A percentile compares a stretch with the other conserved stretches of the same genome.
Evolutionary conservation across 768 basidiomycete species (phyloP).

Genomic region (Rhodotorula diobovata): DNA sequence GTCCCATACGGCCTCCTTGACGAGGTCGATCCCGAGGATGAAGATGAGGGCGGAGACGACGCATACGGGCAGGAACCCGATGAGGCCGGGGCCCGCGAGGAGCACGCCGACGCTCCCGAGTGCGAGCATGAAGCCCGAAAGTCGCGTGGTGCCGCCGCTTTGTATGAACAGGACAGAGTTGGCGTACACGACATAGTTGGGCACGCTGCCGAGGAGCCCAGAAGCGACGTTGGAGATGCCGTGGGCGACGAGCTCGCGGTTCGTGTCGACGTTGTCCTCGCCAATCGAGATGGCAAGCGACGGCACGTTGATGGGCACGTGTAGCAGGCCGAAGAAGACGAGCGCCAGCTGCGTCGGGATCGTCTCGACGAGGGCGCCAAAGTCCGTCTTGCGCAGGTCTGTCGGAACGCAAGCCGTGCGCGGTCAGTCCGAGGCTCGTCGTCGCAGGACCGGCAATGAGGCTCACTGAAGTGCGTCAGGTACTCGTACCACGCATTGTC

Average conservation of each 20-base stretch:
- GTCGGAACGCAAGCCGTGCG: not conserved
- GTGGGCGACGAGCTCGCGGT: constrained; percentile 86
- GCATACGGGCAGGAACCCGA: constrained; percentile 65
- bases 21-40: constrained; percentile 86
- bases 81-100: constrained; percentile 77
- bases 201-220: not conserved
- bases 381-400: constrained; percentile 64
- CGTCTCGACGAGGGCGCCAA: constrained; percentile 68
- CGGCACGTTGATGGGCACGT: constrained; percentile 83
- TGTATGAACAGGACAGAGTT: constrained; percentile 69
- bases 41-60: constrained; percentile 62
- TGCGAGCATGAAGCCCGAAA: constrained; percentile 81
- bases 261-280: constrained; percentile 77
- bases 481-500: constrained; percentile 71
- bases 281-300: constrained; percentile 82
- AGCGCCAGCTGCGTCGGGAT: constrained; percentile 92
- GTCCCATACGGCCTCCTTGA: constrained; percentile 96
- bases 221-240: constrained; percentile 73
- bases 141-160: constrained; percentile 77
- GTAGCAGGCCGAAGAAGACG: constrained; percentile 53
- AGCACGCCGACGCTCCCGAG: constrained; percentile 64
- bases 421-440: not conserved
- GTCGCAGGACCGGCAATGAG: not conserved
- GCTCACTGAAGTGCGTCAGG: constrained; percentile 69
- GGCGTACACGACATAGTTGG: constrained; percentile 36